Evolutionary conservation across 805 yeast species (phyloP).

Genomic region (Candida ortonii): DNA sequence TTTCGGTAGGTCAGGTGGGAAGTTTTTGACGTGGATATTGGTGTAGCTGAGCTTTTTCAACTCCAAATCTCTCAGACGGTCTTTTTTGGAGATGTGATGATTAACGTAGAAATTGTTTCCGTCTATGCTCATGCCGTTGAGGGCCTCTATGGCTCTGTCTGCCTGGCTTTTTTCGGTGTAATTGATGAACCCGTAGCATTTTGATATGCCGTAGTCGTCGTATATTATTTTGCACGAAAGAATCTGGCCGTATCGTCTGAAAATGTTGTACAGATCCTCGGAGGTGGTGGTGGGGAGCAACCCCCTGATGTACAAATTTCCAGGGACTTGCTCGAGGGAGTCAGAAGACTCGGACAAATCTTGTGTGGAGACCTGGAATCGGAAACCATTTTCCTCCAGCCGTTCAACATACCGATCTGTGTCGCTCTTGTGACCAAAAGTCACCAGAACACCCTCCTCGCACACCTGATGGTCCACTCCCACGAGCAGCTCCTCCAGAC

Average conservation of each 20-base stretch:
- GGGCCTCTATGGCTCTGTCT: slow-evolving; percentile 51
- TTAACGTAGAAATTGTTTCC: slow-evolving; percentile 49
- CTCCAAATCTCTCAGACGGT: slow-evolving; percentile 49
- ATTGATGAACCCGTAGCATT: slow-evolving; percentile 68
- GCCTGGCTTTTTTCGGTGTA: slow-evolving; percentile 58
- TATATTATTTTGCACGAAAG: slow-evolving; percentile 45
- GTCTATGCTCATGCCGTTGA: slow-evolving; percentile 27
- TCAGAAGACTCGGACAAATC: too few species aligned
- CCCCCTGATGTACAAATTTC: slow-evolving; percentile 54
- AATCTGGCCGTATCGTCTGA: slow-evolving; percentile 41
- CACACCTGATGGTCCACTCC: slow-evolving; percentile 19
- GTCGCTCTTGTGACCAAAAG: too few species aligned
- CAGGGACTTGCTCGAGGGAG: slow-evolving; percentile 47
- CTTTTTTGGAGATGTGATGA: slow-evolving; percentile 63
- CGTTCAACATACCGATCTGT: slow-evolving; percentile 11
- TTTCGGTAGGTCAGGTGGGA: slow-evolving; percentile 40
- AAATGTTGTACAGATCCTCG: slow-evolving; percentile 37
- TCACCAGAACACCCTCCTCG: slow-evolving; percentile 20
- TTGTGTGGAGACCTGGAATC: too few species aligned
- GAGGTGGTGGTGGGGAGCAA: slow-evolving; percentile 38
- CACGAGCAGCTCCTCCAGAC: slow-evolving; percentile 16
- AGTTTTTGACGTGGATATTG: slow-evolving; percentile 52
- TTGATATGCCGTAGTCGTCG: slow-evolving; percentile 43
- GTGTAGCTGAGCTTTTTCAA: slow-evolving; percentile 46
- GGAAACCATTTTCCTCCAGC: too few species aligned